phyloP scores from a whole-genome alignment of 75 land plant genomes.

The Picea sitchensis region DNA sequence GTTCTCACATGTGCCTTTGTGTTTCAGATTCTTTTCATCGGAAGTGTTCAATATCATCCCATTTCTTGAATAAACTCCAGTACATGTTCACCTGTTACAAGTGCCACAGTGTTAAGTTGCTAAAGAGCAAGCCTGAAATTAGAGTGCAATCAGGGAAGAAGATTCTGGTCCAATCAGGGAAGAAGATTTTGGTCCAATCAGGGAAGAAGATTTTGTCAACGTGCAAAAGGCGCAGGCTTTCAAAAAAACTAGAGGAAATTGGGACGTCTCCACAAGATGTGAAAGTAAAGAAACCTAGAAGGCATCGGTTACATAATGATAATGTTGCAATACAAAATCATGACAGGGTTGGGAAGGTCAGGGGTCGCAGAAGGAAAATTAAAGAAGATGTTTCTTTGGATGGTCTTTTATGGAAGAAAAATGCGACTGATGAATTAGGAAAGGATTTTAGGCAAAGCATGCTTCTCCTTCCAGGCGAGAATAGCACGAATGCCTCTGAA shows the following conservation, averaged over 20 bases:
- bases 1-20: neutral
- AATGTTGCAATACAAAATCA: neutral
- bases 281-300: neutral
- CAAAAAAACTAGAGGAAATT: neutral
- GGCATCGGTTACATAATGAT: neutral
- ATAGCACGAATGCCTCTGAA: neutral
- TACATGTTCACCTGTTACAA: neutral
- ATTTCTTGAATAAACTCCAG: neutral
- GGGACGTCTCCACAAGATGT: neutral
- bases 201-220: neutral
- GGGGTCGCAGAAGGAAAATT: neutral
- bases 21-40: slow-evolving; percentile 5
- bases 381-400: slow-evolving; percentile 18
- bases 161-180: no score
- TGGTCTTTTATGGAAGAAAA: slow-evolving; percentile 52
- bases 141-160: no score
- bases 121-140: neutral
- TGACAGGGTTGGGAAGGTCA: neutral
- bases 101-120: slow-evolving; percentile 1
- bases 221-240: neutral
- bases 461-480: slow-evolving; percentile 25
- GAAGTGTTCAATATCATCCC: neutral
- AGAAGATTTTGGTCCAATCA: no score
- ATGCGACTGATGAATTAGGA: slow-evolving; percentile 31
- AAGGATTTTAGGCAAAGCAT: slow-evolving; percentile 24